Conservation (phyloP, 257 asterid genomes). For the Solanum piurae region DNA sequence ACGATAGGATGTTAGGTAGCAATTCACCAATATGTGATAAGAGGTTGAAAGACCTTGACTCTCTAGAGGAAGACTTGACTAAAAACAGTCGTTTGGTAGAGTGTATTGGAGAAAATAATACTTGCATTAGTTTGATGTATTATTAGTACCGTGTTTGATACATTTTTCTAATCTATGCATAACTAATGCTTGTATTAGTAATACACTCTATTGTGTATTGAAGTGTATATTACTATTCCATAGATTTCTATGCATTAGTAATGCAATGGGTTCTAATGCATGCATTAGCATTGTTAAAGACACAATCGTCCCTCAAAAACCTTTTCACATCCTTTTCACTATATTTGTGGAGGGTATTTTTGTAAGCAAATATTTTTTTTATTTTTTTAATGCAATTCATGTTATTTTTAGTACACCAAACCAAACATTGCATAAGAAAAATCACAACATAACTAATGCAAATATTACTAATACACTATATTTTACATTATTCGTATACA, state of each 20-base stretch:
- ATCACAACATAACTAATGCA: too few species aligned
- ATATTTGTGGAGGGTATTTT: neutral
- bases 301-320: neutral
- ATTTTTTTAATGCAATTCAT: too few species aligned
- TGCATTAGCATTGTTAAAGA: neutral
- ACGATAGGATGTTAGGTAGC: neutral
- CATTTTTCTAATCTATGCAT: too few species aligned
- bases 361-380: too few species aligned
- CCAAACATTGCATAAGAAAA: neutral
- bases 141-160: too few species aligned
- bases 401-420: neutral
- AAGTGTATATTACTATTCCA: neutral
- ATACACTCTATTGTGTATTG: neutral
- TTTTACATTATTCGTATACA: too few species aligned
- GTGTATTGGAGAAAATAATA: too few species aligned
- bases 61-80: neutral
- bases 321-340: too few species aligned
- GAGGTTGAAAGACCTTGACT: neutral
- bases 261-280: neutral
- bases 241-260: too few species aligned
- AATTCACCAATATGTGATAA: neutral
- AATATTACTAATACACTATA: rapidly evolving
- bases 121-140: too few species aligned
- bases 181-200: too few species aligned
- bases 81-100: neutral